phyloP scores from a whole-genome alignment of 2,329 filamentous ascomycete species.

The Penicillium sp. region DNA sequence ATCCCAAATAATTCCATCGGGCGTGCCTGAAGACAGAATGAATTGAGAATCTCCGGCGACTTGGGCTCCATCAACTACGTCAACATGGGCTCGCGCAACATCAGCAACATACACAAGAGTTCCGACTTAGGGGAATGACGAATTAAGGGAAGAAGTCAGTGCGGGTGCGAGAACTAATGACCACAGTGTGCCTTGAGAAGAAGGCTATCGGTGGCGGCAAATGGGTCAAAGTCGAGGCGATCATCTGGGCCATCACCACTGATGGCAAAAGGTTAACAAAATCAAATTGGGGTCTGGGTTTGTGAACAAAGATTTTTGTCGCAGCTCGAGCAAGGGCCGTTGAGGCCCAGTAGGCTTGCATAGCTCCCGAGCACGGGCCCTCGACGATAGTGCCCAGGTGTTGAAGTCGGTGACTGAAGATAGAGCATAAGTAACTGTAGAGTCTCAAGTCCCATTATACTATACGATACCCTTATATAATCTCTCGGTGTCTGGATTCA shows the following conservation, averaged over 20 bases:
- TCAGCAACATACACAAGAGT: constrained; percentile 4
- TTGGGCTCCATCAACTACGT: neutral
- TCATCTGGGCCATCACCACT: constrained; percentile 2
- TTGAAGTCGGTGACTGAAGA: neutral
- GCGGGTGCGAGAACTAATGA: neutral
- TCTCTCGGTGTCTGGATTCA: constrained; percentile 11
- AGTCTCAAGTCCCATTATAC: too few relatives aligned
- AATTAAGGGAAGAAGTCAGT: neutral
- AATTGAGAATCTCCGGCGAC: constrained; percentile 1
- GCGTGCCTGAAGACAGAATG: constrained; percentile 1
- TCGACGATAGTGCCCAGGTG: neutral
- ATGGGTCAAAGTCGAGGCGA: neutral
- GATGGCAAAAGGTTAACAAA: constrained; percentile 2
- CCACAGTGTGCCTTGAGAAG: neutral
- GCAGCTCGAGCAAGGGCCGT: constrained; percentile 29
- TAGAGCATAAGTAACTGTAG: neutral
- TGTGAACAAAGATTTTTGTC: constrained; percentile 21
- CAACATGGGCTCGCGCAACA: constrained; percentile 1
- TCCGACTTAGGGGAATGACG: constrained; percentile 1
- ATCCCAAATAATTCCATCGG: constrained; percentile 1
- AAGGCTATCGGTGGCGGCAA: neutral
- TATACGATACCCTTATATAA: constrained; percentile 8
- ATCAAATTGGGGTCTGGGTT: neutral
- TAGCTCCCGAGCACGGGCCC: constrained; percentile 10
- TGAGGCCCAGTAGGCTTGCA: constrained; percentile 34